Conservation (phyloP, 2,329 filamentous ascomycete genomes). For the Alternaria hordeiaustralica region DNA sequence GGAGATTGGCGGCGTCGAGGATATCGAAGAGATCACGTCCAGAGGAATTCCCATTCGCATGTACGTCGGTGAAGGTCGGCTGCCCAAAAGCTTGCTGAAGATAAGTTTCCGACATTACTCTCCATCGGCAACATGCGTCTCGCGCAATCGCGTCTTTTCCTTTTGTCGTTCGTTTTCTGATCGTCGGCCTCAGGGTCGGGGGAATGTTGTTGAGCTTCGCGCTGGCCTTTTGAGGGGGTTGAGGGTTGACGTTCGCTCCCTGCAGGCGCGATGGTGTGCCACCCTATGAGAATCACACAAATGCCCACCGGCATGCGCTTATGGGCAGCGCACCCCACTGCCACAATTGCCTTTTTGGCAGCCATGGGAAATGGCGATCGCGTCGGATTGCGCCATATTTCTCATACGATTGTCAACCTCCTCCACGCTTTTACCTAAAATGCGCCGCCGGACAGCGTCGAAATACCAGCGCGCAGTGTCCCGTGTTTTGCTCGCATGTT, state of each 20-base stretch:
- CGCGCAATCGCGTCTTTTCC: constrained; percentile 12
- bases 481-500: constrained; percentile 4
- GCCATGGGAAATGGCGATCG: constrained; percentile 20
- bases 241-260: constrained; percentile 26
- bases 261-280: constrained; percentile 32
- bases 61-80: constrained; percentile 46
- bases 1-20: constrained; percentile 36
- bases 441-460: background rate
- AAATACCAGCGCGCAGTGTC: background rate
- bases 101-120: constrained; percentile 45
- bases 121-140: constrained; percentile 41
- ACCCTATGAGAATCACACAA: constrained; percentile 38
- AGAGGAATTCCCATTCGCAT: constrained; percentile 50
- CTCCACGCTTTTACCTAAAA: constrained; percentile 35
- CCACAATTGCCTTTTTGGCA: constrained; percentile 18
- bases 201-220: constrained; percentile 23
- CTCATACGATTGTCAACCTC: constrained; percentile 10
- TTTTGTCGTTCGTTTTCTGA: constrained; percentile 2
- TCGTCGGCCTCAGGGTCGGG: constrained; percentile 3
- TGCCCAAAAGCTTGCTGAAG: constrained; percentile 43
- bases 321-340: constrained; percentile 27
- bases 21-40: constrained; percentile 45
- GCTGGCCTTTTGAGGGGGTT: constrained; percentile 18
- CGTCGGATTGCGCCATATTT: constrained; percentile 33
- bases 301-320: constrained; percentile 28